A percentile compares a stretch with the other conserved stretches of the same genome.
phyloP scores from a whole-genome alignment of 2,329 filamentous ascomycete species.

The Aschersonia sp. region DNA sequence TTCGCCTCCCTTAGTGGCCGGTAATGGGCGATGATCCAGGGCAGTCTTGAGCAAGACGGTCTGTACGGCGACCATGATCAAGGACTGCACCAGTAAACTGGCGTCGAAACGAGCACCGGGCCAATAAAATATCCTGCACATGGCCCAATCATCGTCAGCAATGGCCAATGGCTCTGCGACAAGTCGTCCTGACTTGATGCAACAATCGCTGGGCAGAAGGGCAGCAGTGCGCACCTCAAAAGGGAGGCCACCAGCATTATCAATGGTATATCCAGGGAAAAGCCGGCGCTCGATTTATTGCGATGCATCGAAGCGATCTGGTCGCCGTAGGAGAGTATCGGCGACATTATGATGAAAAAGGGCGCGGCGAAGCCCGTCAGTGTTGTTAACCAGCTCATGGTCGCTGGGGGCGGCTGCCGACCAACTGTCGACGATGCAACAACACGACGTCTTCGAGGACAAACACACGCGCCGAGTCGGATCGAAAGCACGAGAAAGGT shows the following conservation, averaged over 20 bases:
- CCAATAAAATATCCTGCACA: constrained; percentile 51
- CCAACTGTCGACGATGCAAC: background rate
- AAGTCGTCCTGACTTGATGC: too few species aligned
- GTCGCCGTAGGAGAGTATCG: constrained; percentile 50
- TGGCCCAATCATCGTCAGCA: background rate
- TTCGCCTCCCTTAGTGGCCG: constrained; percentile 45
- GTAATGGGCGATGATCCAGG: constrained; percentile 49
- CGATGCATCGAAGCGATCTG: constrained; percentile 51
- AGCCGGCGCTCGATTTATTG: constrained; percentile 48
- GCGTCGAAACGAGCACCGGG: constrained; percentile 50
- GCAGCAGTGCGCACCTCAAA: constrained; percentile 32
- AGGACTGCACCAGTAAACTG: constrained; percentile 47
- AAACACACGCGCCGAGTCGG: too few species aligned
- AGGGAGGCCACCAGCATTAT: constrained; percentile 60
- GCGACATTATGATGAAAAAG: constrained; percentile 47
- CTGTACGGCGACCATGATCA: constrained; percentile 52
- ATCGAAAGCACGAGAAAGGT: too few species aligned
- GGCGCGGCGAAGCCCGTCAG: constrained; percentile 44
- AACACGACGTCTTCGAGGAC: background rate
- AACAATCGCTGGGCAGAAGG: background rate
- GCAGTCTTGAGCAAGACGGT: constrained; percentile 50
- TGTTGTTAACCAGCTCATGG: constrained; percentile 28
- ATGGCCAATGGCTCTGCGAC: too few species aligned
- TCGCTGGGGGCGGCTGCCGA: background rate
- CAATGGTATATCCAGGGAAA: constrained; percentile 56